phyloP scores from a whole-genome alignment of 2,329 filamentous ascomycete species.

The Truncatella angustata region DNA sequence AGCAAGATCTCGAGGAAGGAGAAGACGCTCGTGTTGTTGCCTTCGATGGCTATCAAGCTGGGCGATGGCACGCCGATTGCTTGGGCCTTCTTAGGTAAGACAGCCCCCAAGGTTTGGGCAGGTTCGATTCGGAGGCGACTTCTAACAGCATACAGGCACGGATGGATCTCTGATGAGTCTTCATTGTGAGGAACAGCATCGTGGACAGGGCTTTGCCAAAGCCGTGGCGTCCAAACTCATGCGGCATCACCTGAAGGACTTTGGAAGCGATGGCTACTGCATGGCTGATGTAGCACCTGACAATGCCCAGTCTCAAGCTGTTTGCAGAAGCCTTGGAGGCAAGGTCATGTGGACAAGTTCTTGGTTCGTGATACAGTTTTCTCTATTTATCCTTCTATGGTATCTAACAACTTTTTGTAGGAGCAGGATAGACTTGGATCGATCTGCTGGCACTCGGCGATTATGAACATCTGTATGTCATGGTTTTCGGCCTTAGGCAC shows the following conservation, averaged over 20 bases:
- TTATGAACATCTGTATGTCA: too few species aligned
- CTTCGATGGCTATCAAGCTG: conserved; percentile 45
- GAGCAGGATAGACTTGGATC: conserved; percentile 11
- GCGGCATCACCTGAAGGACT: conserved; percentile 43
- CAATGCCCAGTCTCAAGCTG: conserved; percentile 59
- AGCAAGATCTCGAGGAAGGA: conserved; percentile 57
- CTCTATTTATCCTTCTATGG: neutral
- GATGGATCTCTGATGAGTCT: conserved; percentile 62
- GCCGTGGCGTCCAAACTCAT: conserved; percentile 58
- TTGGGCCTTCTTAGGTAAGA: conserved; percentile 60
- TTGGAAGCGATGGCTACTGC: conserved; percentile 49
- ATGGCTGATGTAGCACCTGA: conserved; percentile 63
- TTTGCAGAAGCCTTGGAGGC: conserved; percentile 62
- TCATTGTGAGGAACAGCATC: conserved; percentile 59
- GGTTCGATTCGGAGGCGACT: too few species aligned
- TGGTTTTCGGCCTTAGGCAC: neutral
- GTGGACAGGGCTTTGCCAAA: conserved; percentile 63
- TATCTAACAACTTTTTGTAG: conserved; percentile 9
- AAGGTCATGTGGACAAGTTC: conserved; percentile 53
- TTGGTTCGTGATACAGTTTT: conserved; percentile 46
- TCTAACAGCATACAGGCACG: conserved; percentile 41
- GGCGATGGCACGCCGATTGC: conserved; percentile 51
- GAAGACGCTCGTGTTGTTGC: conserved; percentile 42
- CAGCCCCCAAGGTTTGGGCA: neutral
- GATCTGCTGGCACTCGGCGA: too few species aligned